Conservation (phyloP, 768 basidiomycete genomes). For the Serendipita sp. region DNA sequence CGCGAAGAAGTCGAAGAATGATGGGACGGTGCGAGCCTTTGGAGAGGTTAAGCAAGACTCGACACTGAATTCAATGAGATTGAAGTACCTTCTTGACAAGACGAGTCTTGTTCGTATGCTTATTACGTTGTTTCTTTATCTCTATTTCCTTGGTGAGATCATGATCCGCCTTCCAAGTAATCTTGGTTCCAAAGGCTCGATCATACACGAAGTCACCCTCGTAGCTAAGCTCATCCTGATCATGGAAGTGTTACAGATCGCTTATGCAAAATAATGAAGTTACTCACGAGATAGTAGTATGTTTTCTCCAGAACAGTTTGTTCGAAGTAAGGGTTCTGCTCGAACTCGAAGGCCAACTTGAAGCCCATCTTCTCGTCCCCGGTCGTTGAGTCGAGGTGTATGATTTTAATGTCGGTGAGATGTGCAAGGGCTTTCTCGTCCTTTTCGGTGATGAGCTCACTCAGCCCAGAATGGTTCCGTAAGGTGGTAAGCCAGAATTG, state of each 20-base stretch:
- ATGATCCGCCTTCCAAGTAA: slow-evolving; percentile 97
- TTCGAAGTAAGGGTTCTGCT: slow-evolving; percentile 72
- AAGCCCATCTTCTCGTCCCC: slow-evolving; percentile 70
- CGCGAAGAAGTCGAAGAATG: slow-evolving; percentile 98
- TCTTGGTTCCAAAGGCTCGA: slow-evolving; percentile 76
- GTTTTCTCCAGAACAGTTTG: slow-evolving; percentile 78
- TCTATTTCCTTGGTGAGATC: slow-evolving; percentile 95
- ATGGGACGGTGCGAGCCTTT: slow-evolving; percentile 79
- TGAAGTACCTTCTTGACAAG: slow-evolving; percentile 30
- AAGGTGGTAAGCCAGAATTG: slow-evolving; percentile 98
- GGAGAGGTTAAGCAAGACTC: slow-evolving; percentile 7
- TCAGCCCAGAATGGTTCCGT: slow-evolving; percentile 73
- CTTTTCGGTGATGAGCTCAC: slow-evolving; percentile 82
- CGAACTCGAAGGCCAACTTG: slow-evolving; percentile 74
- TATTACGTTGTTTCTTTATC: slow-evolving; percentile 98
- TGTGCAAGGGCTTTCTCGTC: slow-evolving; percentile 75
- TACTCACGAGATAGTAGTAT: slow-evolving; percentile 52
- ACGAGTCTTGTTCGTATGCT: slow-evolving; percentile 78
- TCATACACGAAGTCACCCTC: slow-evolving; percentile 94
- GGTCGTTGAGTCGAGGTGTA: slow-evolving; percentile 43
- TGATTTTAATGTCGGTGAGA: slow-evolving; percentile 63
- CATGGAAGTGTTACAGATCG: neutral
- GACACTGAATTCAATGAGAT: neutral
- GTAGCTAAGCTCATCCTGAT: slow-evolving; percentile 70
- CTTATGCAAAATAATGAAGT: slow-evolving; percentile 18